These are phyloP conservation scores for Arctium lappa DNA, from an alignment of 129 eudicot genomes.

Conservation along the genomic window DNA sequence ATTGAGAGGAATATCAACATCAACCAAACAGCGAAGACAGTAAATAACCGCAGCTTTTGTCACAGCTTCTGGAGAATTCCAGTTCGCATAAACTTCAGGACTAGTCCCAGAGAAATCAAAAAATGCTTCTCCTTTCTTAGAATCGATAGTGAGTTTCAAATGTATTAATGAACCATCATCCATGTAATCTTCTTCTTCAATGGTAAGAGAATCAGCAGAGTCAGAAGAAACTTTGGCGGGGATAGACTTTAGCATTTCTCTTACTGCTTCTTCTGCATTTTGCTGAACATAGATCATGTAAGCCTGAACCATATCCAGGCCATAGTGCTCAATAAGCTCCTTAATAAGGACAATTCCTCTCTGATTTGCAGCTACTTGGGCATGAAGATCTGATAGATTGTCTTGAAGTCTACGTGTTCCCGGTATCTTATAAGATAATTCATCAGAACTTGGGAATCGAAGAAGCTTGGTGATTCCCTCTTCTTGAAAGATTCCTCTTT, in stretches of 20 bases:
- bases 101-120: slow-evolving; percentile 90
- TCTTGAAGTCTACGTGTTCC: slow-evolving; percentile 95
- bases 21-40: slow-evolving; percentile 82
- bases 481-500: slow-evolving; percentile 89
- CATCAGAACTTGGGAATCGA: slow-evolving; percentile 50
- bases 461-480: slow-evolving; percentile 87
- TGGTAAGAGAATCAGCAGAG: slow-evolving; percentile 33
- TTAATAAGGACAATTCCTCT: slow-evolving; percentile 91
- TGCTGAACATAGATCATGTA: slow-evolving; percentile 92
- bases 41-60: slow-evolving; percentile 95
- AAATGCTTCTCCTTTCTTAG: slow-evolving; percentile 70
- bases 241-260: slow-evolving; percentile 93
- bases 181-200: slow-evolving; percentile 96
- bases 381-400: slow-evolving; percentile 92
- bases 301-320: slow-evolving; percentile 80
- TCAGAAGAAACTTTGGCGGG: slow-evolving; percentile 53
- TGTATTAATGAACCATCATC: slow-evolving; percentile 89
- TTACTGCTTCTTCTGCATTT: slow-evolving; percentile 87
- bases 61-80: slow-evolving; percentile 99
- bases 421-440: slow-evolving; percentile 53
- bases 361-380: slow-evolving; percentile 97
- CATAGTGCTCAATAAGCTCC: slow-evolving; percentile 91
- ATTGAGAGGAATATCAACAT: slow-evolving; percentile 88
- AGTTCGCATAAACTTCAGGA: slow-evolving; percentile 95
- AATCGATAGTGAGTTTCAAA: slow-evolving; percentile 72